These are phyloP conservation scores for Chondrostereum purpureum DNA, from an alignment of 1,284 basidiomycete species.

Conservation along the genomic window DNA sequence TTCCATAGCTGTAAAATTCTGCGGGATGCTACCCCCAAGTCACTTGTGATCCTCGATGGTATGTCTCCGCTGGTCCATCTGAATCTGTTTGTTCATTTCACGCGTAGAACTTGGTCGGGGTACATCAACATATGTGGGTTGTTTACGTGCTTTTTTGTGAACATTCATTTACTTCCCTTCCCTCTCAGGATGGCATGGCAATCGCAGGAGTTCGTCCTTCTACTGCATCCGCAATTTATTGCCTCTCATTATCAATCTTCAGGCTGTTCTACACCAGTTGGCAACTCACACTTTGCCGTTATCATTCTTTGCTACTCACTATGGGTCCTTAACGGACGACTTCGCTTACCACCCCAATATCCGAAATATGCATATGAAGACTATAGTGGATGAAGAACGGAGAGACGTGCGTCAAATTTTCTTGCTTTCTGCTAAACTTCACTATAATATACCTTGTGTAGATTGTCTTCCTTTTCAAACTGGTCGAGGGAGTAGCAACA, in stretches of 20 bases:
- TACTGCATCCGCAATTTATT: conserved; percentile 3
- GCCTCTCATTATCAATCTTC: conserved; percentile 9
- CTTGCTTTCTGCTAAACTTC: conserved; percentile 5
- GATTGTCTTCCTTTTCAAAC: conserved; percentile 91
- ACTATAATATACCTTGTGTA: conserved; percentile 29
- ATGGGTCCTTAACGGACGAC: conserved; percentile 82
- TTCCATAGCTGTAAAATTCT: conserved; percentile 77
- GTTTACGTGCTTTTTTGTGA: conserved; percentile 7
- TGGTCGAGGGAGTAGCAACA: conserved; percentile 82
- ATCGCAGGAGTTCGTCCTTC: conserved; percentile 69
- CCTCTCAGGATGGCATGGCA: conserved; percentile 94
- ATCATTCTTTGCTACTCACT: conserved; percentile 84
- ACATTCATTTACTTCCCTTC: conserved; percentile 15
- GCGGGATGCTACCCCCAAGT: conserved; percentile 84
- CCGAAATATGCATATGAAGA: conserved; percentile 91
- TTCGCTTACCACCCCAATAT: conserved; percentile 90
- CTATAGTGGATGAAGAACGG: conserved; percentile 85
- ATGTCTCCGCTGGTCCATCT: conserved; percentile 16
- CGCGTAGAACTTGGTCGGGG: conserved; percentile 92
- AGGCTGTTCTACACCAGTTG: conserved; percentile 89
- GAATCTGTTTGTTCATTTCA: conserved; percentile 7
- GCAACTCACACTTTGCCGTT: conserved; percentile 87
- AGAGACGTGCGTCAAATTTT: conserved; percentile 49
- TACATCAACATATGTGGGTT: conserved; percentile 74
- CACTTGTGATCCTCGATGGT: conserved; percentile 94